These are phyloP conservation scores for Xylaria sp. DNA, from an alignment of 2,329 filamentous ascomycete species.

Conservation along the genomic window DNA sequence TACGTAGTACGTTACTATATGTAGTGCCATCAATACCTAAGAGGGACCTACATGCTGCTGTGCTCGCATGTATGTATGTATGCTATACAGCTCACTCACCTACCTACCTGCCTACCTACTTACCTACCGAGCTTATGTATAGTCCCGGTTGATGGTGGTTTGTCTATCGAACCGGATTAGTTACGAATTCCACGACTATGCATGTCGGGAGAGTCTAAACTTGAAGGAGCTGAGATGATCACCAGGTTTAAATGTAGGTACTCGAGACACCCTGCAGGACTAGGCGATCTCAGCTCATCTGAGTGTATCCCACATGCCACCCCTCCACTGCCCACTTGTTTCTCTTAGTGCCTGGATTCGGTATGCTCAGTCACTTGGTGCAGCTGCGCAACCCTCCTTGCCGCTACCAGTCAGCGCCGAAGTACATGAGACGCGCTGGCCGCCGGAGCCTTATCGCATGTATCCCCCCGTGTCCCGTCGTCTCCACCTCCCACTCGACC, in stretches of 20 bases:
- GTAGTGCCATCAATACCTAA: not conserved
- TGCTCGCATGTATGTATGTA: constrained; percentile 4
- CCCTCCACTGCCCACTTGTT: constrained; percentile 7
- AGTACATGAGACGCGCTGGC: constrained; percentile 18
- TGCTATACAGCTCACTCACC: constrained; percentile 3
- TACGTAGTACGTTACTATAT: not conserved
- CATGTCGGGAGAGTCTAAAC: constrained; percentile 3
- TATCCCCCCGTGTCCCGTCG: not conserved
- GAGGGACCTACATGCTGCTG: not conserved
- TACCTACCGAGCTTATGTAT: not conserved
- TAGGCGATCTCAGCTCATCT: constrained; percentile 34
- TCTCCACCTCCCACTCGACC: constrained; percentile 27
- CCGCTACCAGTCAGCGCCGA: constrained; percentile 9
- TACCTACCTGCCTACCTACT: not conserved
- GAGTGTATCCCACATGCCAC: constrained; percentile 30
- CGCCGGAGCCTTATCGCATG: constrained; percentile 24
- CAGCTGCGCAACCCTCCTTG: constrained; percentile 29
- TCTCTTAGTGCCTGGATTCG: constrained; percentile 2
- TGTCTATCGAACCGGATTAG: not conserved
- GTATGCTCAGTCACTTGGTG: constrained; percentile 26
- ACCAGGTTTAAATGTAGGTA: constrained; percentile 29
- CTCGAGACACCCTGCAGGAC: constrained; percentile 24
- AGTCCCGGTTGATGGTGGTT: not conserved
- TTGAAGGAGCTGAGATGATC: constrained; percentile 28
- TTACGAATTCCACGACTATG: not conserved